Evolutionary conservation across 75 land plant species (phyloP), one percentile per base, ranked within the genome.

Genomic region (Pinus albicaulis): DNA sequence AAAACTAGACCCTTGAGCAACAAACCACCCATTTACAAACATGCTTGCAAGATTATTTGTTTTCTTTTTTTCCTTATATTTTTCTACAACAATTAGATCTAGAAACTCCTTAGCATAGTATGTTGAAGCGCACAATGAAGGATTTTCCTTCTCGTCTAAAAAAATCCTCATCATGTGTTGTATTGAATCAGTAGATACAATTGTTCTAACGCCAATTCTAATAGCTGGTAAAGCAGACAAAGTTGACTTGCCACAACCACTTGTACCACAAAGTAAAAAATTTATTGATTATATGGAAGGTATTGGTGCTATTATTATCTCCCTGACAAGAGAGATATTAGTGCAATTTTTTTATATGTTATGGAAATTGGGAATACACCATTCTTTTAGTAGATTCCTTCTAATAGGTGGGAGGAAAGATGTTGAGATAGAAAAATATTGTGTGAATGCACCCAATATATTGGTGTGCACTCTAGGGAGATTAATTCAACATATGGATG

Each of bases 211-310:
- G 17, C 99, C 99, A 74, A 96, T 86, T 76, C 99, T 87, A 86
- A 91, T 87, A 73, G 88, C 99, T 91, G 93, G 88, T 86, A 96
- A 85, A 3, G 99, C 88, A 57, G 99, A 92, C 72, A 96, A 83
- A 57, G 99, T 96, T 57, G 99, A 96, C 81, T 96, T 96, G 78
- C 99, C 99, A 86, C 99, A 96, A 22, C 99, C 99, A 78, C 95
- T 93, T 23, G 99, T 92, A 25, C 99, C 99, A 79, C 99, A 96
- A 63, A 58, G 60, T 56, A 96, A 78, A 73, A 96, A n/a, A n/a
- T n/a, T n/a, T n/a, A n/a, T n/a, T n/a, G 89, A 87, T 53, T 76
- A 87, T 24, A 89, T 89, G 78, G 91, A 90, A 83, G 99, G 99
- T 14, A 90, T 96, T 31, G 99, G 99, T 10, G 80, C 89, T 74